Percentiles rank a stretch among this genome's conserved stretches.
Conservation (phyloP, 176 grass and related monocot genomes). For the Chrysopogon serrulatus region DNA sequence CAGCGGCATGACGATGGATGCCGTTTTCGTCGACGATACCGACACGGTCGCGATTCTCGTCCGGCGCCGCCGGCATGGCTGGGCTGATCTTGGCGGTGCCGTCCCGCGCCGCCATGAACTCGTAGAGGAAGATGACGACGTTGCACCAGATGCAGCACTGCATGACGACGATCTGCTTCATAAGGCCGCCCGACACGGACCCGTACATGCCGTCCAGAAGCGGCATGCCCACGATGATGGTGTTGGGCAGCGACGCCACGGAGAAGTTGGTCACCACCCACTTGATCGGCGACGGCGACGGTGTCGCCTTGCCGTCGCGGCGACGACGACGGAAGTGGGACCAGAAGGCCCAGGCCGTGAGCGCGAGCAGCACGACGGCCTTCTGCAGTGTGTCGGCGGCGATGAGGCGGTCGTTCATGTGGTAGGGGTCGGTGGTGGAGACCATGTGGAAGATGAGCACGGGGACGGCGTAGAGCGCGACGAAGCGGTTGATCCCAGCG, state of each 20-base stretch:
- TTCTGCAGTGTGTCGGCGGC: constrained; percentile 86
- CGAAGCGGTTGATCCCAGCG: constrained; percentile 87
- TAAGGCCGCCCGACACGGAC: constrained; percentile 27
- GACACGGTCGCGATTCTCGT: not conserved
- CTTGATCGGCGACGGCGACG: constrained; percentile 24
- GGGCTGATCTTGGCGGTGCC: constrained; percentile 25
- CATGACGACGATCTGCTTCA: constrained; percentile 87
- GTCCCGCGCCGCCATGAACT: constrained; percentile 70
- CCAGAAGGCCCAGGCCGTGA: constrained; percentile 57
- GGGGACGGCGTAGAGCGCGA: constrained; percentile 62
- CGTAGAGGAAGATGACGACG: constrained; percentile 85
- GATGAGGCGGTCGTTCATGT: constrained; percentile 64
- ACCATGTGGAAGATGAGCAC: constrained; percentile 82
- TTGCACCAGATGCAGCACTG: constrained; percentile 91
- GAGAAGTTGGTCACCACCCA: constrained; percentile 87
- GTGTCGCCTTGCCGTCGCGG: not conserved
- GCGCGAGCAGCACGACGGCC: constrained; percentile 44
- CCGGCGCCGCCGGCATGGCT: not conserved
- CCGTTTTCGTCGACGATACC: not conserved
- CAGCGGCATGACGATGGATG: too few species aligned
- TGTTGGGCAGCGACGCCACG: constrained; percentile 81
- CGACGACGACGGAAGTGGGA: not conserved
- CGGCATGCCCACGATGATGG: constrained; percentile 87
- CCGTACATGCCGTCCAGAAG: constrained; percentile 93
- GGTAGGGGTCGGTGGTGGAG: constrained; percentile 69